Base-by-base conservation (phyloP, 495 filamentous ascomycete species). In the Elasticomyces elasticus region DNA sequence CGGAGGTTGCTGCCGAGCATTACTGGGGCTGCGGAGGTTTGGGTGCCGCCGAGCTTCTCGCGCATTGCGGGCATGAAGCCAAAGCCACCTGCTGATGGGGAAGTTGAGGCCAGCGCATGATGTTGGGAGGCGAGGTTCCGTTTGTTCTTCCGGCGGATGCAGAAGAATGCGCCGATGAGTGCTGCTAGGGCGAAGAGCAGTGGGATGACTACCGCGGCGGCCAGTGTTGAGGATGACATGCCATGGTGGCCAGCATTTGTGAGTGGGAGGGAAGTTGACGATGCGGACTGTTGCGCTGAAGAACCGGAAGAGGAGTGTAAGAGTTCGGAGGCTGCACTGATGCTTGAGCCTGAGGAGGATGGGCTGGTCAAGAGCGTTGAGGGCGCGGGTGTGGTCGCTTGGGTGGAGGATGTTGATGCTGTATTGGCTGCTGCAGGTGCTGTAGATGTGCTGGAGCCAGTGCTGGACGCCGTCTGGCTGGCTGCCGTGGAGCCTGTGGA, bases 341-440 rank as follows among this genome's bases (percentile, higher is more conserved):
- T 17, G 19, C 13, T 40, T 4, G 35, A 40, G 4, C 13, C 3
- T 3, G 35, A 40, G 4, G 35, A 3, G 30, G 30, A 33, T 7
- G 30, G 15, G 4, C 13, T 3, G 5, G 42, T 22, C 17, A 23
- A 45, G 42, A 23, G 24, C 5, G 42, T 45, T 10, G 42, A 45
- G 42, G 20, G 20, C 3, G 42, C 11, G 54, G 5, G 67, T 45
- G n/a, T 68, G 60, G 54, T 69, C 59, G 38, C 64, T 62, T 5
- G 60, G 58, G 20, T 51, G 58, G 43, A 69, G 56, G 17, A 35
- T 38, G 10, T 49, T 51, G 5, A 51, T 51, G 24, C 47, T 53
- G 54, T 40, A 17, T 40, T 49, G 45, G 5, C 25, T 35, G 10
- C 51, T 26, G 12, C 58, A 42, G 25, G 22, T 51, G 26, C 47